A percentile compares a stretch with the other conserved stretches of the same genome.
Conservation (phyloP, 2,329 filamentous ascomycete genomes). For the Diaporthe helianthi region DNA sequence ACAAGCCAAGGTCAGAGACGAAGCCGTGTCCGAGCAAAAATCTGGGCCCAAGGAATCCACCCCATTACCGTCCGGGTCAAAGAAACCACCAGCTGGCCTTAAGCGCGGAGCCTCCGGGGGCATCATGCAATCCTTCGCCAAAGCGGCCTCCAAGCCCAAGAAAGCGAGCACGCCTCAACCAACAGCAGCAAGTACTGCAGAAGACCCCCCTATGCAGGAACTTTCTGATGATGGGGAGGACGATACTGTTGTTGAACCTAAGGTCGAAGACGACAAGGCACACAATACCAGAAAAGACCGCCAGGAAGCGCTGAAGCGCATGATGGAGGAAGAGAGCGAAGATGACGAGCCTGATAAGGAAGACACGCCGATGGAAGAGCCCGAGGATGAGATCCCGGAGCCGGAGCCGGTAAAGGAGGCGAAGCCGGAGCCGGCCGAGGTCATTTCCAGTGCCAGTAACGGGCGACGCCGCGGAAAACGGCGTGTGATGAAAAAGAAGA, state of each 20-base stretch:
- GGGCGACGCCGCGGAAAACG: constrained; percentile 79
- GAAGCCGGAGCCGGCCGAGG: constrained; percentile 51
- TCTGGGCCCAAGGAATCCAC: constrained; percentile 48
- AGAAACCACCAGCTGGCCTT: constrained; percentile 48
- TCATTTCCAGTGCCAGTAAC: constrained; percentile 58
- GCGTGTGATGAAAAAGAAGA: constrained; percentile 87
- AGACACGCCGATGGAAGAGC: constrained; percentile 39
- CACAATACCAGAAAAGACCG: constrained; percentile 64
- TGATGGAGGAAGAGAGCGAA: constrained; percentile 37
- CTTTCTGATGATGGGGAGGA: constrained; percentile 61
- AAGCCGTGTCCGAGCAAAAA: constrained; percentile 43
- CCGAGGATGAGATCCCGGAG: constrained; percentile 49
- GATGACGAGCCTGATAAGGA: constrained; percentile 33
- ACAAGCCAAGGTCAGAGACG: constrained; percentile 46
- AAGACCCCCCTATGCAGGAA: constrained; percentile 60
- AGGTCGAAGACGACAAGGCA: constrained; percentile 42
- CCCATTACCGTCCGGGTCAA: constrained; percentile 43
- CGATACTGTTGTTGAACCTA: constrained; percentile 55
- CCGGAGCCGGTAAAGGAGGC: constrained; percentile 49
- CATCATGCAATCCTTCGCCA: constrained; percentile 83
- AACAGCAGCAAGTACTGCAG: constrained; percentile 48
- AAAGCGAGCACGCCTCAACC: constrained; percentile 42
- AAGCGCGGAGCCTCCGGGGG: constrained; percentile 68
- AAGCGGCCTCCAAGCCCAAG: constrained; percentile 63
- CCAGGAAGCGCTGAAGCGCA: constrained; percentile 70